A percentile compares a stretch with the other conserved stretches of the same genome.
Evolutionary conservation across 495 filamentous ascomycete genomes (phyloP).

Genomic region (Aspergillus sparsus): DNA sequence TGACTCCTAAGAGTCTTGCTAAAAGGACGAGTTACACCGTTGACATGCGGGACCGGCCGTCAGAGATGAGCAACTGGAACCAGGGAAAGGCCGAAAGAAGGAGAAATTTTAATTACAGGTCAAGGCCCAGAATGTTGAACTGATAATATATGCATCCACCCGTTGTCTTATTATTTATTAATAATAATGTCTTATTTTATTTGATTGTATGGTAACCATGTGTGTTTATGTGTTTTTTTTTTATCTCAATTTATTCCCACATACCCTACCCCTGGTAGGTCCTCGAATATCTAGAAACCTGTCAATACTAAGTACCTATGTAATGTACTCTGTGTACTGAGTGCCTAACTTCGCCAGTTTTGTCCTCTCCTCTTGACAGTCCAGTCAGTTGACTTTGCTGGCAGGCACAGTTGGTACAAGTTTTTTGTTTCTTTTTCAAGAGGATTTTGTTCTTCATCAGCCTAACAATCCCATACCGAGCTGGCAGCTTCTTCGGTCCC

Average conservation of each 20-base stretch:
- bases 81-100: constrained; percentile 11
- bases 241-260: neutral
- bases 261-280: too few relatives aligned
- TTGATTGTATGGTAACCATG: constrained; percentile 5
- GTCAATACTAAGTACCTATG: too few relatives aligned
- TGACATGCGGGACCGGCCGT: constrained; percentile 22
- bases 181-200: neutral
- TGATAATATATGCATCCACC: constrained; percentile 21
- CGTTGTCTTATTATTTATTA: constrained; percentile 13
- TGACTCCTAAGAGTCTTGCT: constrained; percentile 3
- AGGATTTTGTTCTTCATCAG: too few relatives aligned
- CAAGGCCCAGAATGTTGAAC: constrained; percentile 18
- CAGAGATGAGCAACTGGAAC: constrained; percentile 19
- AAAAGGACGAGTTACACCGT: constrained; percentile 28
- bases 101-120: constrained; percentile 23
- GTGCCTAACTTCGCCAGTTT: too few relatives aligned
- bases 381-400: too few relatives aligned
- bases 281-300: constrained; percentile 3
- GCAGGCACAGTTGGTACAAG: too few relatives aligned
- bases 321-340: too few relatives aligned
- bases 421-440: too few relatives aligned
- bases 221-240: neutral
- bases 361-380: too few relatives aligned
- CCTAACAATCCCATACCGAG: too few relatives aligned
- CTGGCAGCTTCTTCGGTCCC: too few relatives aligned